Evolutionary conservation across 768 basidiomycete species (phyloP).

Genomic region (Tulasnella sp.): DNA sequence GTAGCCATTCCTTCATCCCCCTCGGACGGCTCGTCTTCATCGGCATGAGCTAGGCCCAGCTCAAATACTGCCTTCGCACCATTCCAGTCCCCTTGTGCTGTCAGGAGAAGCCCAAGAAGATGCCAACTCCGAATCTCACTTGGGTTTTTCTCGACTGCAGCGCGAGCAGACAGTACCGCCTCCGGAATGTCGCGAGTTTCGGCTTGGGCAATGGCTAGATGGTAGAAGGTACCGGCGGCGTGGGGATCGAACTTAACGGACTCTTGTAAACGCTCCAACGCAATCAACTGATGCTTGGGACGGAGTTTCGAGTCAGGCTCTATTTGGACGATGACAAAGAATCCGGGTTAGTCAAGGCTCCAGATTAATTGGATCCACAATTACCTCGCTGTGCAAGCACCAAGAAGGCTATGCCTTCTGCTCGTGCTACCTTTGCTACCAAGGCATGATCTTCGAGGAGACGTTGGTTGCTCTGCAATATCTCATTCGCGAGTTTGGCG

Average conservation of each 20-base stretch:
- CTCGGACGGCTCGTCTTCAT: slow-evolving; percentile 24
- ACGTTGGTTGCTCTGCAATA: neutral
- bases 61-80: slow-evolving; percentile 72
- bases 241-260: slow-evolving; percentile 29
- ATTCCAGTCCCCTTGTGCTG: slow-evolving; percentile 67
- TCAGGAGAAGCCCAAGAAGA: slow-evolving; percentile 74
- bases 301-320: slow-evolving; percentile 62
- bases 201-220: slow-evolving; percentile 70
- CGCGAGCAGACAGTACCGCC: slow-evolving; percentile 58
- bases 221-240: slow-evolving; percentile 48
- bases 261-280: slow-evolving; percentile 28
- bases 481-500: slow-evolving; percentile 49
- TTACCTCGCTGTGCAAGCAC: slow-evolving; percentile 63
- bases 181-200: slow-evolving; percentile 59
- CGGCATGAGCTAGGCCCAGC: slow-evolving; percentile 59
- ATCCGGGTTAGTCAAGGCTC: neutral
- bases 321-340: slow-evolving; percentile 28
- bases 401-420: slow-evolving; percentile 57
- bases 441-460: slow-evolving; percentile 21
- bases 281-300: slow-evolving; percentile 45
- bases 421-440: slow-evolving; percentile 29
- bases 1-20: neutral
- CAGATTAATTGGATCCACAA: neutral
- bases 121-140: slow-evolving; percentile 77
- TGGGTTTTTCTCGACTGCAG: slow-evolving; percentile 61